These are phyloP conservation scores for Daldinia sp. DNA, from an alignment of 2,329 filamentous ascomycete genomes.

Conservation along the genomic window DNA sequence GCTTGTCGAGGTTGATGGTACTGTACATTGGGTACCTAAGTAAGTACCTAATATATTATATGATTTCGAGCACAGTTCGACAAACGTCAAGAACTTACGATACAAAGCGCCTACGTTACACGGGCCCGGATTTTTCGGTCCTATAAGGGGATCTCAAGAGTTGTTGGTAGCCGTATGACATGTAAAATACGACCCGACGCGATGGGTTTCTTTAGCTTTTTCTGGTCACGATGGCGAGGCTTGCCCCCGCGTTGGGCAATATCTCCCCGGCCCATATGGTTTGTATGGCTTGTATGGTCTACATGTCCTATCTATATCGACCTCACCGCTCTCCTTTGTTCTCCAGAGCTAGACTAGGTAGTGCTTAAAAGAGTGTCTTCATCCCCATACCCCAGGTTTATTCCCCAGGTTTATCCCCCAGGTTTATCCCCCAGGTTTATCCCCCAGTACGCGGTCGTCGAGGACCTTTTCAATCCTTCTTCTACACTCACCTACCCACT, in stretches of 20 bases:
- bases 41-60: no score
- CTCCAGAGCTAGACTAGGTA: constrained; percentile 3
- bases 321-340: constrained; percentile 22
- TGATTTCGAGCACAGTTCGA: constrained; percentile 10
- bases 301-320: constrained; percentile 3
- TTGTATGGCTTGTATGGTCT: not conserved
- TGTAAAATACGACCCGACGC: not conserved
- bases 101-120: constrained; percentile 15
- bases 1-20: constrained; percentile 10
- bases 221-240: constrained; percentile 28
- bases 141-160: not conserved
- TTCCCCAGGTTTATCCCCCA: no score
- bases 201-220: constrained; percentile 8
- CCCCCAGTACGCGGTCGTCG: constrained; percentile 7
- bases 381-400: constrained; percentile 2
- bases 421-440: not conserved
- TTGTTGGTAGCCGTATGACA: constrained; percentile 11
- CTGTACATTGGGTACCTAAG: no score
- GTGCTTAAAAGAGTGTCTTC: constrained; percentile 15
- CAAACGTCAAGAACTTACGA: constrained; percentile 7
- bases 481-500: constrained; percentile 7
- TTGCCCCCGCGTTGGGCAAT: constrained; percentile 31
- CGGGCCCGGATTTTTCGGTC: constrained; percentile 10
- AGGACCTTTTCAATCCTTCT: constrained; percentile 8
- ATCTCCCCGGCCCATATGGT: constrained; percentile 2